Evolutionary conservation across 495 filamentous ascomycete species (phyloP).

Genomic region (Neohortaea acidophila): DNA sequence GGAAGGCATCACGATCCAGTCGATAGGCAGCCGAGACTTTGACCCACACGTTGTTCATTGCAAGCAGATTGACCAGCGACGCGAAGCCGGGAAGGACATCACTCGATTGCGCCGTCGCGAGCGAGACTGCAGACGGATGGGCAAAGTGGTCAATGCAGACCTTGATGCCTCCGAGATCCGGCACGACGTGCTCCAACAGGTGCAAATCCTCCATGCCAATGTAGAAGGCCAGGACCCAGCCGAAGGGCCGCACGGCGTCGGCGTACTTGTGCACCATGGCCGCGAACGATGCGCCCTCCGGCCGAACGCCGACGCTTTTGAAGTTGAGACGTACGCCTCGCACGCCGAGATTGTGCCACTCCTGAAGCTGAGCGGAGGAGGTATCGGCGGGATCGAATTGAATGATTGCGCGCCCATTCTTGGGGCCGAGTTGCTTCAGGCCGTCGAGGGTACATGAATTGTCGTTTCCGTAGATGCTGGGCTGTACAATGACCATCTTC

Average conservation of each 20-base stretch:
- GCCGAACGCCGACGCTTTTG: conserved; percentile 30
- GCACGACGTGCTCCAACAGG: conserved; percentile 30
- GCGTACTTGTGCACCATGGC: conserved; percentile 30
- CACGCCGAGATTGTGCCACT: conserved; percentile 36
- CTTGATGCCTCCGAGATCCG: conserved; percentile 29
- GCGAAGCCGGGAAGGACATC: conserved; percentile 24
- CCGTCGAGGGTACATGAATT: conserved; percentile 39
- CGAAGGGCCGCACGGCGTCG: conserved; percentile 28
- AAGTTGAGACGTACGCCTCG: conserved; percentile 39
- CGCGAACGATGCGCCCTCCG: conserved; percentile 26
- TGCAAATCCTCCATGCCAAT: conserved; percentile 31
- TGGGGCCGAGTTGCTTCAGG: conserved; percentile 22
- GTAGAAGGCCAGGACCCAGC: conserved; percentile 38
- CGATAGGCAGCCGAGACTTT: conserved; percentile 39
- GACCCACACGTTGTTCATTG: conserved; percentile 30
- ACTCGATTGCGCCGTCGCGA: conserved; percentile 5
- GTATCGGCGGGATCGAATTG: conserved; percentile 32
- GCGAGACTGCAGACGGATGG: conserved; percentile 7
- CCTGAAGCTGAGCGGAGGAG: conserved; percentile 23
- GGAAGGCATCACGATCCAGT: conserved; percentile 26
- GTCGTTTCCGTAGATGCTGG: conserved; percentile 37
- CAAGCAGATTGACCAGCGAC: conserved; percentile 30
- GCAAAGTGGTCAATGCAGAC: conserved; percentile 40
- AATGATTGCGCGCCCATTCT: conserved; percentile 35
- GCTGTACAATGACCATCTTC: conserved; percentile 34